Percentiles rank a stretch among this genome's conserved stretches.
These are phyloP conservation scores for Fraxinus sp. DNA, from an alignment of 305 asterid genomes.

Conservation along the genomic window DNA sequence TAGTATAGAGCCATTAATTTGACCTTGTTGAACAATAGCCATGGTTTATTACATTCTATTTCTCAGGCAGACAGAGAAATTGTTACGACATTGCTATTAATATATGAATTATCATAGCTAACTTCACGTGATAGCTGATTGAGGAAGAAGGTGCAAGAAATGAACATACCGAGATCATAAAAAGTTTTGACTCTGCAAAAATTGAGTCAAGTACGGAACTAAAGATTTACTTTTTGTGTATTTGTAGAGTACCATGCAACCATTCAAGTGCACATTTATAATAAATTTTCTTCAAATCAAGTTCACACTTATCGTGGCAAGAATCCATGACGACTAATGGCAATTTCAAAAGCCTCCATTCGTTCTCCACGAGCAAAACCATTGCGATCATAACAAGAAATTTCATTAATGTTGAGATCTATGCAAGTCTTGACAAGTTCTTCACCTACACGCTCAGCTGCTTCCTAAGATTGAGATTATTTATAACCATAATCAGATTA, in stretches of 20 bases:
- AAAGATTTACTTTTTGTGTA: too few species aligned
- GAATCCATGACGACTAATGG: constrained; percentile 76
- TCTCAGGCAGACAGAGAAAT: neutral
- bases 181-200: too few species aligned
- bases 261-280: neutral
- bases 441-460: constrained; percentile 77
- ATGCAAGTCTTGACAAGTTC: constrained; percentile 70
- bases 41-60: neutral
- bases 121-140: neutral
- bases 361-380: constrained; percentile 81
- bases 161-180: neutral
- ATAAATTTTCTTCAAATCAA: neutral
- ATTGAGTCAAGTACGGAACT: neutral
- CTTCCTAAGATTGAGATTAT: constrained; percentile 52
- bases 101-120: too few species aligned
- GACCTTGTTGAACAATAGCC: neutral
- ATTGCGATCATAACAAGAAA: constrained; percentile 75
- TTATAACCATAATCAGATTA: neutral
- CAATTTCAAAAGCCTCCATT: constrained; percentile 72
- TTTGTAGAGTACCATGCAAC: neutral
- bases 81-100: too few species aligned
- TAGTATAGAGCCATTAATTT: neutral
- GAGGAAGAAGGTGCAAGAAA: neutral
- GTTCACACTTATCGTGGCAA: constrained; percentile 42
- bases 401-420: constrained; percentile 65